These are phyloP conservation scores for Strobilomyces echinocephalus DNA, from an alignment of 768 basidiomycete genomes.

Conservation along the genomic window DNA sequence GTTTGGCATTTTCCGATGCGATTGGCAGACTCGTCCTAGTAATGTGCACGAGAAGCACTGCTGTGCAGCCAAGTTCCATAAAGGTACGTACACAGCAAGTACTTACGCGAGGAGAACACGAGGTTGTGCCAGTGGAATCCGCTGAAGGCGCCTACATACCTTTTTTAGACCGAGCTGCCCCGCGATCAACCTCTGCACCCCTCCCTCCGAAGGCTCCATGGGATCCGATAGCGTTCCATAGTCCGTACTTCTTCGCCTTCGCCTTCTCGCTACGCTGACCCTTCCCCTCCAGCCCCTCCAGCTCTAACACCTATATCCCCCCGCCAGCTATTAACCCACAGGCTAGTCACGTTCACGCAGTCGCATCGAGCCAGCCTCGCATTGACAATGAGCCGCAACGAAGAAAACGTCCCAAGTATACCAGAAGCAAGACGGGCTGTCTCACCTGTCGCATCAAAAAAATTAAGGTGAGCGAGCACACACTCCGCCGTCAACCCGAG, in stretches of 20 bases:
- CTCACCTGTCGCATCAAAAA: conserved; percentile 91
- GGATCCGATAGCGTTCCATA: conserved; percentile 52
- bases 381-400: conserved; percentile 48
- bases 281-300: conserved; percentile 29
- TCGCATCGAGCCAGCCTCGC: conserved; percentile 44
- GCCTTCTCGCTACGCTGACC: conserved; percentile 14
- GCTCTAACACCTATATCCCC: conserved; percentile 39
- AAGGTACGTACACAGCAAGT: too few species aligned
- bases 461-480: conserved; percentile 66
- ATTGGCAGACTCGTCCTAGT: too few species aligned
- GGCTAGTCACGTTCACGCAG: conserved; percentile 41
- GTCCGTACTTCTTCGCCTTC: conserved; percentile 35
- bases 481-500: neutral
- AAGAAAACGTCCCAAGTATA: conserved; percentile 88
- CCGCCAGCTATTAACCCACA: conserved; percentile 39
- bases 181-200: too few species aligned
- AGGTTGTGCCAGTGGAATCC: too few species aligned
- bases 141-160: too few species aligned
- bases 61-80: too few species aligned
- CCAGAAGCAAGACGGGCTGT: conserved; percentile 91
- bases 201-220: conserved; percentile 42
- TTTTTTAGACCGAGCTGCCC: too few species aligned
- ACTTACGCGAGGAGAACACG: too few species aligned
- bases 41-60: too few species aligned
- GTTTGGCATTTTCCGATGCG: too few species aligned